These are phyloP conservation scores for Puccinia hordei DNA, from an alignment of 1,284 basidiomycete species.

Conservation along the genomic window DNA sequence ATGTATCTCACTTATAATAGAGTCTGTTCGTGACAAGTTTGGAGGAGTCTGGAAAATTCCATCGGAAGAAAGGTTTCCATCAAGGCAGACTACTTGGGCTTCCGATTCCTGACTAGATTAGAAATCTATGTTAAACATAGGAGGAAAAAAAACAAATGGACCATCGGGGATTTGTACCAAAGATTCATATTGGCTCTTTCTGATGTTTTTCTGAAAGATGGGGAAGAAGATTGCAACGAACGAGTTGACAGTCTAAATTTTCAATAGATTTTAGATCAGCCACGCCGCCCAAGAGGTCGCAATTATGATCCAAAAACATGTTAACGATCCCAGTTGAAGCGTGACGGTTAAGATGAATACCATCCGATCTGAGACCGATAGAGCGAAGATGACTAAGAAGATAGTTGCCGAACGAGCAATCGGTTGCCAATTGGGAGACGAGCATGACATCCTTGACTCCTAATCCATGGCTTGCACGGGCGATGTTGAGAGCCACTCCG, in stretches of 20 bases:
- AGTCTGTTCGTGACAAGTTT: constrained; percentile 52
- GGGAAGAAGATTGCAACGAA: constrained; percentile 52
- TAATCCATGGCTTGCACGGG: constrained; percentile 77
- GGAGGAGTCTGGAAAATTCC: constrained; percentile 66
- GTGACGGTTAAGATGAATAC: neutral
- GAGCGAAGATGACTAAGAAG: neutral
- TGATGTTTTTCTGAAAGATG: neutral
- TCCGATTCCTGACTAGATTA: constrained; percentile 61
- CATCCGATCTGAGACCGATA: constrained; percentile 31
- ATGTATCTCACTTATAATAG: constrained; percentile 21
- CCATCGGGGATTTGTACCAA: neutral
- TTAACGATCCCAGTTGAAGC: constrained; percentile 67
- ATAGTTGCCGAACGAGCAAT: constrained; percentile 52
- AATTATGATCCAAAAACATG: constrained; percentile 73
- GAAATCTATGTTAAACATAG: constrained; percentile 59
- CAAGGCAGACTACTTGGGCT: constrained; percentile 73
- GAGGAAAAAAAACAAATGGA: neutral
- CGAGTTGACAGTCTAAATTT: constrained; percentile 62
- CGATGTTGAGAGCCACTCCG: constrained; percentile 91
- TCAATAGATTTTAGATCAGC: constrained; percentile 84
- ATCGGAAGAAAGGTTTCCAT: constrained; percentile 73
- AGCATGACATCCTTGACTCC: constrained; percentile 60
- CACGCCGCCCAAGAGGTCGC: constrained; percentile 77
- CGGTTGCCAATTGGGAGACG: constrained; percentile 61
- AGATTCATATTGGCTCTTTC: no score